These are phyloP conservation scores for Metschnikowia orientalis DNA, from an alignment of 805 yeast species.

Conservation along the genomic window DNA sequence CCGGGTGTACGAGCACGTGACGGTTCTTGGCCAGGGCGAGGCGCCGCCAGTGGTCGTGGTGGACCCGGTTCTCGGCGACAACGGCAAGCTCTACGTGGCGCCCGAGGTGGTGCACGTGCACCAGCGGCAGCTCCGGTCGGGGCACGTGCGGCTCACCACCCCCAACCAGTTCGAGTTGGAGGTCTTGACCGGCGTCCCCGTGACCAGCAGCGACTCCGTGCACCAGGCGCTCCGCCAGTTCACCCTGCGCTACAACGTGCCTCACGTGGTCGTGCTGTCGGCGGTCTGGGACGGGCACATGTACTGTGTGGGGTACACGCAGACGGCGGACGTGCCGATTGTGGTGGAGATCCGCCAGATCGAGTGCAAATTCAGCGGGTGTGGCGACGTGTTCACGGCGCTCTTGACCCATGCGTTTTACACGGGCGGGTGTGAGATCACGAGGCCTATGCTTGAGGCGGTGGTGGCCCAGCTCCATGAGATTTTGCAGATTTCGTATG, in stretches of 20 bases:
- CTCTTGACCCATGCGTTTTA: slow-evolving; percentile 49
- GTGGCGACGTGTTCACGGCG: slow-evolving; percentile 71
- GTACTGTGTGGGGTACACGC: slow-evolving; percentile 38
- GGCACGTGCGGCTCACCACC: slow-evolving; percentile 60
- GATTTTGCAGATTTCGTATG: slow-evolving; percentile 27
- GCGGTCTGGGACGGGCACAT: slow-evolving; percentile 35
- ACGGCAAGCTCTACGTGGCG: slow-evolving; percentile 74
- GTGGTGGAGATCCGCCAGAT: slow-evolving; percentile 44
- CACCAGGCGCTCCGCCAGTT: slow-evolving; percentile 39
- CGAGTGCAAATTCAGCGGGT: slow-evolving; percentile 62
- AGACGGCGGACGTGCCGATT: slow-evolving; percentile 18
- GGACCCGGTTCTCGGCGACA: slow-evolving; percentile 93
- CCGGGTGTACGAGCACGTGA: slow-evolving; percentile 43
- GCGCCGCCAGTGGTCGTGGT: slow-evolving; percentile 53
- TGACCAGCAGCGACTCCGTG: slow-evolving; percentile 37
- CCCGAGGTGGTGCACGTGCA: slow-evolving; percentile 52
- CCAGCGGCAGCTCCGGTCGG: slow-evolving; percentile 46
- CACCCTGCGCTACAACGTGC: slow-evolving; percentile 41
- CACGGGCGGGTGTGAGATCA: slow-evolving; percentile 19
- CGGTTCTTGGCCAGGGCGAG: slow-evolving; percentile 33
- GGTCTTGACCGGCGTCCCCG: slow-evolving; percentile 49
- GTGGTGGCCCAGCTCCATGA: slow-evolving; percentile 25
- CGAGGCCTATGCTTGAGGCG: slow-evolving; percentile 24
- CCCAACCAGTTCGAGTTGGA: slow-evolving; percentile 92
- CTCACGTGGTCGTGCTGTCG: slow-evolving; percentile 57